Conservation (phyloP, 192 early-diverging fungal species). For the Kappamyces sp. region DNA sequence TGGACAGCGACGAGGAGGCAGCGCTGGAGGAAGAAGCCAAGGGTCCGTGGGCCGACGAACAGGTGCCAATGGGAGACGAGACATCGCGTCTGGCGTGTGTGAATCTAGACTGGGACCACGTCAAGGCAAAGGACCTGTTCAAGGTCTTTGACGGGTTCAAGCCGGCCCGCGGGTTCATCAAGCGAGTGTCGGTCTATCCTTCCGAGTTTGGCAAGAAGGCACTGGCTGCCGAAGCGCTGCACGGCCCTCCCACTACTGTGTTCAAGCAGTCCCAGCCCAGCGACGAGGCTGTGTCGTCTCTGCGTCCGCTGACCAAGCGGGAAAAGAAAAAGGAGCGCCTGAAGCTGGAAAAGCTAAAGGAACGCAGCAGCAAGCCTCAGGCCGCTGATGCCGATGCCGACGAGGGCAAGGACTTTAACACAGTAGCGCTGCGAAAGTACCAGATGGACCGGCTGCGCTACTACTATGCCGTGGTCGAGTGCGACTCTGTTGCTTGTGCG, state of each 20-base stretch:
- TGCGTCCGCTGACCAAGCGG: background rate
- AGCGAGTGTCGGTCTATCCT: slow-evolving; percentile 76
- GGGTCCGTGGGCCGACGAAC: slow-evolving; percentile 23
- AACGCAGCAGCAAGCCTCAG: slow-evolving; percentile 9
- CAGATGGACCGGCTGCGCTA: slow-evolving; percentile 84
- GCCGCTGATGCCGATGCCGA: slow-evolving; percentile 44
- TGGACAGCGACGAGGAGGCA: slow-evolving; percentile 37
- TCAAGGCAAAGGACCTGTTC: slow-evolving; percentile 75
- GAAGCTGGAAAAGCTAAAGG: too few species aligned
- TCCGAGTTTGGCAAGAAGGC: slow-evolving; percentile 84
- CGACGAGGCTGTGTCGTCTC: slow-evolving; percentile 38
- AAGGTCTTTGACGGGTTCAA: slow-evolving; percentile 83
- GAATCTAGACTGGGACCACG: slow-evolving; percentile 93
- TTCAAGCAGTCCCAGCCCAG: slow-evolving; percentile 40
- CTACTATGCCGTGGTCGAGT: slow-evolving; percentile 94
- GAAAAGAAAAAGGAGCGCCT: too few species aligned
- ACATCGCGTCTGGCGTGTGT: slow-evolving; percentile 75
- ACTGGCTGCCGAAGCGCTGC: slow-evolving; percentile 54
- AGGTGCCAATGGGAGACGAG: slow-evolving; percentile 29
- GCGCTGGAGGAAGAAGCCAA: slow-evolving; percentile 38
- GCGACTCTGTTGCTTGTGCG: slow-evolving; percentile 78
- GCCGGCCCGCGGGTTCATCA: slow-evolving; percentile 55
- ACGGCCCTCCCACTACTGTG: slow-evolving; percentile 73
- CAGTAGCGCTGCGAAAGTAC: slow-evolving; percentile 76
- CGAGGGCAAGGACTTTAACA: slow-evolving; percentile 75